These are phyloP conservation scores for Gastrolobium bilobum DNA, from an alignment of 306 rosid species.

Conservation along the genomic window DNA sequence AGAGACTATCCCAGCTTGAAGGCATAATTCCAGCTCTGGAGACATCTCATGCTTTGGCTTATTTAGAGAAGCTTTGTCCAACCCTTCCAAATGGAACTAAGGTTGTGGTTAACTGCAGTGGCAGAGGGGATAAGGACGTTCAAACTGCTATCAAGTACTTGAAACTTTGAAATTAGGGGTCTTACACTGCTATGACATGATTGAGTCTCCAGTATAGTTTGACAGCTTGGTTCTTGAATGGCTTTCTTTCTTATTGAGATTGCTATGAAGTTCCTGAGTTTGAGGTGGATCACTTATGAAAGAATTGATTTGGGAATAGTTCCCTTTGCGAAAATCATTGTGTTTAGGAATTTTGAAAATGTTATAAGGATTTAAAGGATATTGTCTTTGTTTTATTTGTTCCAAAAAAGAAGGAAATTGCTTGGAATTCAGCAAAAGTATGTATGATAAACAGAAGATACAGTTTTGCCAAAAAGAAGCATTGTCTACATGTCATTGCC, in stretches of 20 bases:
- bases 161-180: slow-evolving; percentile 56
- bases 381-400: slow-evolving; percentile 4
- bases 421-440: background rate
- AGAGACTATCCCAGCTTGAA: slow-evolving; percentile 77
- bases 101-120: slow-evolving; percentile 91
- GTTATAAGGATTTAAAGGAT: background rate
- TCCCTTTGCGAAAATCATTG: slow-evolving; percentile 10
- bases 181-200: background rate
- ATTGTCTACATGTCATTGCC: background rate
- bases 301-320: slow-evolving; percentile 31
- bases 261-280: slow-evolving; percentile 33
- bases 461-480: background rate
- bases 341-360: slow-evolving; percentile 1
- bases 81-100: slow-evolving; percentile 75
- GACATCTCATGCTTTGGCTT: slow-evolving; percentile 95
- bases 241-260: slow-evolving; percentile 6
- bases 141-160: slow-evolving; percentile 81
- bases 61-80: slow-evolving; percentile 86
- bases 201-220: slow-evolving; percentile 22
- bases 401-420: background rate
- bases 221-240: slow-evolving; percentile 4
- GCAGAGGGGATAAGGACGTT: slow-evolving; percentile 97
- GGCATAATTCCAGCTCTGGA: slow-evolving; percentile 97
- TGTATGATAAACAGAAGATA: background rate
- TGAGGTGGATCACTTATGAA: slow-evolving; percentile 1